Percentiles rank a stretch among this genome's conserved stretches.
Conservation (phyloP, 1,284 basidiomycete species). For the Mycosarcoma mackinlayi region DNA sequence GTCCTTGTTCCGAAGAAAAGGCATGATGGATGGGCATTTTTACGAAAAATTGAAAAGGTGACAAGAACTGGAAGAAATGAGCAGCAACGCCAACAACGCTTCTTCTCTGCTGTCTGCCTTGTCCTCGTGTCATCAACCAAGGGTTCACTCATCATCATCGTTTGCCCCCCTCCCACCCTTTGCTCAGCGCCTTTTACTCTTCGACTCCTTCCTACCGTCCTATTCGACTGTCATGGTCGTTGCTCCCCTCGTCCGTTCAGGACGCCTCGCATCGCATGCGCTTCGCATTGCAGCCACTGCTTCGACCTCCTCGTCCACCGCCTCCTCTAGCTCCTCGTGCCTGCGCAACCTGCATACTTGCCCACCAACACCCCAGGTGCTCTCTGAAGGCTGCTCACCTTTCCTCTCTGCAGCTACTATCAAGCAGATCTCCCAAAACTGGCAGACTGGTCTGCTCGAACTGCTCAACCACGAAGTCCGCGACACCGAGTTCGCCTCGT, state of each 20-base stretch:
- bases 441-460: conserved; percentile 63
- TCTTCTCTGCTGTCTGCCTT: background rate
- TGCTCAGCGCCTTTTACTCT: background rate
- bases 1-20: conserved; percentile 28
- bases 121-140: background rate
- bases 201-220: background rate
- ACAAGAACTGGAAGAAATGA: conserved; percentile 4
- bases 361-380: conserved; percentile 50
- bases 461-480: conserved; percentile 66
- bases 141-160: background rate
- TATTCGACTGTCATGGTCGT: conserved; percentile 20
- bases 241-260: conserved; percentile 29
- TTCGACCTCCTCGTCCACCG: conserved; percentile 18
- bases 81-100: conserved; percentile 16
- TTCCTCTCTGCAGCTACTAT: conserved; percentile 59
- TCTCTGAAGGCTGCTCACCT: conserved; percentile 58
- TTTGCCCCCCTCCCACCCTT: background rate
- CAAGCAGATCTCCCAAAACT: conserved; percentile 57
- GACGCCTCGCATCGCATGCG: conserved; percentile 27
- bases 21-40: no score
- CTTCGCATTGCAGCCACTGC: conserved; percentile 12
- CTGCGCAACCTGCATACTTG: conserved; percentile 48
- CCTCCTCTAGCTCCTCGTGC: conserved; percentile 16
- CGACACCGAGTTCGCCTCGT: conserved; percentile 75
- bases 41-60: conserved; percentile 5